Evolutionary conservation across 2,329 filamentous ascomycete genomes (phyloP), one percentile per base, ranked within the genome.

Genomic region (Xylaria sp.): DNA sequence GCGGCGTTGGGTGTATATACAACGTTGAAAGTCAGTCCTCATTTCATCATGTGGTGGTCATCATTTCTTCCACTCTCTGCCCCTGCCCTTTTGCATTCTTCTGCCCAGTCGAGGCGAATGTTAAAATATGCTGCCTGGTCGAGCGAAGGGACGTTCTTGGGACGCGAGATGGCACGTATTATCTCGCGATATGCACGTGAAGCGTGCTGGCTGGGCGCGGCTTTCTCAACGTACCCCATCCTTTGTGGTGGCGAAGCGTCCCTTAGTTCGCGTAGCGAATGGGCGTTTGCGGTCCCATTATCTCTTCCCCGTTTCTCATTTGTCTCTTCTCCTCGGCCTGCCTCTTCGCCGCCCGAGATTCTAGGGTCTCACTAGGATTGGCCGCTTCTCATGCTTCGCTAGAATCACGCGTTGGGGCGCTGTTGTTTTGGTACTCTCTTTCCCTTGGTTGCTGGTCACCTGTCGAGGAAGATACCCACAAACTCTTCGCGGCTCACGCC

Each of bases 401-500:
- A 25, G 34, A 36, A 28, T 34, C 52, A 23, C n/a, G 15, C n/a
- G 30, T 32, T 28, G 50, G 45, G 60, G 23, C 30, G 46, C 10
- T 23, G 3, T 39, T 62, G 15, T n/a, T 65, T 43, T 59, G 13
- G 18, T 62, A 25, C 60, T 59, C 28, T 39, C 28, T 69, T 30
- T 34, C 34, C 28, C 12, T 20, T 32, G 7, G 3, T 34, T 20
- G 7, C 41, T 34, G 57, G 63, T 77, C 75, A 77, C 73, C 74
- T 75, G 20, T 78, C 76, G 56, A 76, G 73, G 70, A 79, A 81
- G 61, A 90, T 88, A 75, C 88, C 87, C 60, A 90, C 86, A 76
- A 92, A 92, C 78, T 92, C 90, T 66, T 91, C 89, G 72, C 88
- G 83, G 71, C 87, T 89, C 8, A 92, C 89, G 63, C 87, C 94